These are phyloP conservation scores for Lactifluus piperatus DNA, from an alignment of 768 basidiomycete species.

Conservation along the genomic window DNA sequence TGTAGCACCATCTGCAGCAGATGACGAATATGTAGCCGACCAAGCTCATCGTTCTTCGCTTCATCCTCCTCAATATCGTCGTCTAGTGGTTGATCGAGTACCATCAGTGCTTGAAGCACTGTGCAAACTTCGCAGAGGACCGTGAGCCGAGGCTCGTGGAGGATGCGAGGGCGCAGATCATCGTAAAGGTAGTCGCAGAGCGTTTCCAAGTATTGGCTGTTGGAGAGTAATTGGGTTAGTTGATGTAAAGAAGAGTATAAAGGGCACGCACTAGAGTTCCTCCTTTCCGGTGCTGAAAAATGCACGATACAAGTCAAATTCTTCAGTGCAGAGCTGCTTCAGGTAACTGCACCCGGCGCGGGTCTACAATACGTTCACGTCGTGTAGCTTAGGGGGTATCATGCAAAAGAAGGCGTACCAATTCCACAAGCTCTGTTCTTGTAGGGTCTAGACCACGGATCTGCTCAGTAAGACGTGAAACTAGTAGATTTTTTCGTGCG, in stretches of 20 bases:
- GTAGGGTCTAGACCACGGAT: constrained; percentile 75
- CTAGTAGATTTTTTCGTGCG: constrained; percentile 61
- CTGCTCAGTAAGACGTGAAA: constrained; percentile 68
- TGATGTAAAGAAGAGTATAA: background rate
- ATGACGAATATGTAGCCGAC: constrained; percentile 67
- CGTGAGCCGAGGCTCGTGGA: constrained; percentile 84
- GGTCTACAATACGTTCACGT: constrained; percentile 43
- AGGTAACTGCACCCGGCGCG: constrained; percentile 87
- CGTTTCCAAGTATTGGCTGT: constrained; percentile 82
- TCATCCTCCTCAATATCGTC: constrained; percentile 30
- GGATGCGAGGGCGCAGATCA: constrained; percentile 88
- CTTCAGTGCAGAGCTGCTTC: constrained; percentile 84
- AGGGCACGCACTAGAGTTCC: constrained; percentile 49
- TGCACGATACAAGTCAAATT: constrained; percentile 75
- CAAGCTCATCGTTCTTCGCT: constrained; percentile 35
- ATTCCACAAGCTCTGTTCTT: constrained; percentile 76
- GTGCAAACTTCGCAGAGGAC: constrained; percentile 94
- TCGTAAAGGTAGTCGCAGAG: constrained; percentile 94
- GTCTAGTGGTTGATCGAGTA: constrained; percentile 58
- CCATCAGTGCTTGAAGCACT: constrained; percentile 92
- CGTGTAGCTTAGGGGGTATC: background rate
- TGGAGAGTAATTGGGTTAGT: background rate
- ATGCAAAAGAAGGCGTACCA: constrained; percentile 40
- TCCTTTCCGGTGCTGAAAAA: constrained; percentile 87
- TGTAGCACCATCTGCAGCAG: constrained; percentile 26